Conservation (phyloP, 768 basidiomycete species). For the Termitomyces sp. region DNA sequence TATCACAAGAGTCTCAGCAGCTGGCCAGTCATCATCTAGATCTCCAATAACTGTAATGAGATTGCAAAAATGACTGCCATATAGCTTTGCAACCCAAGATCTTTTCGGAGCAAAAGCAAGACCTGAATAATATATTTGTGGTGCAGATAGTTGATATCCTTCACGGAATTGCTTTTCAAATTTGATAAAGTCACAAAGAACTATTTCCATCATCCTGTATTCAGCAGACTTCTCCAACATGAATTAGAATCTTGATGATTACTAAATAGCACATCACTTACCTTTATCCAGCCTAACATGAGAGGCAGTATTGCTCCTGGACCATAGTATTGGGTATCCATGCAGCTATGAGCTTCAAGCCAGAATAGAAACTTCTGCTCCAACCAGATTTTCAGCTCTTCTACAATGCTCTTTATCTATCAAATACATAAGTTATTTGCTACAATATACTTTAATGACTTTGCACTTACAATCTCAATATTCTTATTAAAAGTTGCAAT, state of each 20-base stretch:
- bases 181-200: not conserved
- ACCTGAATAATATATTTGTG: slow-evolving; percentile 6
- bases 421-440: too few relatives aligned
- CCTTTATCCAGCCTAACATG: not conserved
- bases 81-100: not conserved
- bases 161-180: slow-evolving; percentile 5
- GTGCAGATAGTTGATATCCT: slow-evolving; percentile 4
- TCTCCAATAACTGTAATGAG: slow-evolving; percentile 10
- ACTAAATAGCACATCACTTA: not conserved
- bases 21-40: not conserved
- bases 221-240: not conserved
- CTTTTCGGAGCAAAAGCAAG: not conserved
- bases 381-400: slow-evolving; percentile 1
- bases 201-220: not conserved
- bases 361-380: slow-evolving; percentile 14
- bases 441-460: too few relatives aligned
- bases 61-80: not conserved
- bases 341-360: slow-evolving; percentile 20
- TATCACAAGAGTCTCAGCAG: not conserved
- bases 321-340: not conserved
- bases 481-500: not conserved
- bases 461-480: too few relatives aligned
- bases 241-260: not conserved
- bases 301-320: not conserved
- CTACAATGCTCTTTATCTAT: too few relatives aligned